Evolutionary conservation across 2,329 filamentous ascomycete species (phyloP), one percentile per base, ranked within the genome.

Genomic region (Xylaria sp.): DNA sequence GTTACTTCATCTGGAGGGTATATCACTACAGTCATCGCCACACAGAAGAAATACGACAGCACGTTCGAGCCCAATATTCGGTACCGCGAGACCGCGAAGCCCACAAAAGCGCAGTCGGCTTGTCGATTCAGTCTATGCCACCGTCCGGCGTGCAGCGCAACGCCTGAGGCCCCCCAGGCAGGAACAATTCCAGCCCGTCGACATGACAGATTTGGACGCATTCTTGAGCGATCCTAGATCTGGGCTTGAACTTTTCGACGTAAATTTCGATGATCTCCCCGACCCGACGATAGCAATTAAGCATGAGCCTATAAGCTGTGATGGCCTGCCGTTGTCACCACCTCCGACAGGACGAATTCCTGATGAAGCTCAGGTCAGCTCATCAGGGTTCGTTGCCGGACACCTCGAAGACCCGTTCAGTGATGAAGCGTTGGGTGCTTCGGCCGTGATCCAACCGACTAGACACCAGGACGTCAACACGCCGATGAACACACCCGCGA

Each of bases 1-100:
- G 71, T 77, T 85, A n/a, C 78, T 83, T 9, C 78, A 80, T 34
- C 78, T 85, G 2, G 82, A 84, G 70, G 81, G 81, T n/a, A 84
- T 85, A 69, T 82, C 82, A n/a, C 72, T 84, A 30, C 79, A 80
- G 43, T 77, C 77, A 5, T 67, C 65, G 28, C 65, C 65, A 18
- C 75, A 74, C 18, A 72, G 66, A 53, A 63, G 70, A 52, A 74
- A 70, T 60, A 63, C 60, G 13, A 74, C 76, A 39, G 73, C 72
- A 20, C 73, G 75, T 25, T 70, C 72, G 12, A 77, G 71, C 32
- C 76, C 76, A 6, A 67, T 58, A 32, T 62, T 69, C 28, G 74
- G 67, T 76, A 76, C 77, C 76, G 55, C 67, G 56, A 57, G 61
- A 50, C 65, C 73, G 4, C 23, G 60, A 20, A 76, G 72, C 41